Percentiles rank a stretch among this genome's conserved stretches.
Evolutionary conservation across 2,329 filamentous ascomycete species (phyloP).

Genomic region (Arthrobotrys entomopaga): DNA sequence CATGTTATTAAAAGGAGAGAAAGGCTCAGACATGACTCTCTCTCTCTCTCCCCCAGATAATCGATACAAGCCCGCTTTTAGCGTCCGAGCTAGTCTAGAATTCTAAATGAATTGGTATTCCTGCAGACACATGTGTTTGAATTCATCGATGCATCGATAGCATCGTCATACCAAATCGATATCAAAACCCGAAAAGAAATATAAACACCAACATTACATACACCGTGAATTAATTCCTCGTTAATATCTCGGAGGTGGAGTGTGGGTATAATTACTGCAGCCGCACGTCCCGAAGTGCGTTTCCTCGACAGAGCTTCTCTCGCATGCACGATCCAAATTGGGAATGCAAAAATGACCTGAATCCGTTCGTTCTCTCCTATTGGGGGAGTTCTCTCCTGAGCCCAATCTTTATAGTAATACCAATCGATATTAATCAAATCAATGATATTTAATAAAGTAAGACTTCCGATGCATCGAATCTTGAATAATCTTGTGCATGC

Average conservation of each 20-base stretch:
- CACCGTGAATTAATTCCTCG: background rate
- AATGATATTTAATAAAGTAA: background rate
- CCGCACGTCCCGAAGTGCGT: slow-evolving; percentile 16
- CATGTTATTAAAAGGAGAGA: slow-evolving; percentile 36
- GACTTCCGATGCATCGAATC: background rate
- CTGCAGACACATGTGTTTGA: background rate
- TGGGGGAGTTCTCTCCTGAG: slow-evolving; percentile 16
- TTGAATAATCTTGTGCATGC: background rate
- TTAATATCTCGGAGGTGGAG: slow-evolving; percentile 7
- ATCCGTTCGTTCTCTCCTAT: no score
- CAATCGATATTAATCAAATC: no score
- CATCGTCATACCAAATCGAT: no score
- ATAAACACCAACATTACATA: slow-evolving; percentile 11
- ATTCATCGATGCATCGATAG: no score
- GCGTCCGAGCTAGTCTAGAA: slow-evolving; percentile 9
- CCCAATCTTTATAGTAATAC: background rate
- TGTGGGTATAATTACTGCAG: slow-evolving; percentile 12
- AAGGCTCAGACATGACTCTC: slow-evolving; percentile 41
- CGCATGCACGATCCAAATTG: slow-evolving; percentile 46
- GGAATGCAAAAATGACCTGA: slow-evolving; percentile 47
- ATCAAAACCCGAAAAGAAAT: no score
- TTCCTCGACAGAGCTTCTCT: slow-evolving; percentile 18
- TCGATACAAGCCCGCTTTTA: slow-evolving; percentile 31
- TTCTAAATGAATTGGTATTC: slow-evolving; percentile 10
- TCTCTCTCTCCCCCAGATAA: no score